Percentiles rank a stretch among this genome's conserved stretches.
Conservation (phyloP, 176 grass and related monocot species). For the Calamus simplicifolius region DNA sequence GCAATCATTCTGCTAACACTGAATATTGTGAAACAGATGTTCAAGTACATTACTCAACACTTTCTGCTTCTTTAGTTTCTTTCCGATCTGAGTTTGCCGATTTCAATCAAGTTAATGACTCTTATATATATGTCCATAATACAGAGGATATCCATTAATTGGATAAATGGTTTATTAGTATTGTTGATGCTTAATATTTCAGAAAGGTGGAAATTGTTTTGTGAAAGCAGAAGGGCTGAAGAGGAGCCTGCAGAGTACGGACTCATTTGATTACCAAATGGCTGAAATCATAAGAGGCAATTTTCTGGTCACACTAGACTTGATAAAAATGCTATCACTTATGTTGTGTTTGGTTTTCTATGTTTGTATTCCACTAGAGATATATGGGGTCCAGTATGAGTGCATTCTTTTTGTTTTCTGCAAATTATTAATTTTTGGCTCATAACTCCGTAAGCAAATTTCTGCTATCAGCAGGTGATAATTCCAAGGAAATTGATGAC, state of each 20-base stretch:
- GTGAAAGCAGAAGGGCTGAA: slow-evolving; percentile 80
- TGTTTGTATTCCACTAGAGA: slow-evolving; percentile 2
- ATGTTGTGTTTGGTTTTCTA: slow-evolving; percentile 19
- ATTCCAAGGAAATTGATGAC: slow-evolving; percentile 83
- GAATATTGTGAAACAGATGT: slow-evolving; percentile 57
- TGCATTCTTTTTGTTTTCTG: slow-evolving; percentile 11
- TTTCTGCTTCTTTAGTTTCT: slow-evolving; percentile 15
- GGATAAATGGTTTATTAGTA: slow-evolving; percentile 7
- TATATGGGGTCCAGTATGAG: no score
- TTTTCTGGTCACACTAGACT: slow-evolving; percentile 18
- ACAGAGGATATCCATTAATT: slow-evolving; percentile 3
- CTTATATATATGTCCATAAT: no score
- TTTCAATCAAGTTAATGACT: no score
- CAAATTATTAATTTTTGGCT: no score
- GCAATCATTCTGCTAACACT: slow-evolving; percentile 26
- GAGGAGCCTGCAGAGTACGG: slow-evolving; percentile 85
- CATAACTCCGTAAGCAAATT: no score
- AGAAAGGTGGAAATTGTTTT: slow-evolving; percentile 66
- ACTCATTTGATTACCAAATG: slow-evolving; percentile 74
- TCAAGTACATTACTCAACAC: slow-evolving; percentile 39
- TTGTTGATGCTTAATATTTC: slow-evolving; percentile 28
- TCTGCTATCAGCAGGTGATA: slow-evolving; percentile 22
- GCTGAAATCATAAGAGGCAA: slow-evolving; percentile 58
- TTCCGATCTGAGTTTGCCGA: slow-evolving; percentile 8
- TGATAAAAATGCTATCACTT: not conserved